These are phyloP conservation scores for Fusarium sulawesiense DNA, from an alignment of 2,329 filamentous ascomycete species.

Conservation along the genomic window DNA sequence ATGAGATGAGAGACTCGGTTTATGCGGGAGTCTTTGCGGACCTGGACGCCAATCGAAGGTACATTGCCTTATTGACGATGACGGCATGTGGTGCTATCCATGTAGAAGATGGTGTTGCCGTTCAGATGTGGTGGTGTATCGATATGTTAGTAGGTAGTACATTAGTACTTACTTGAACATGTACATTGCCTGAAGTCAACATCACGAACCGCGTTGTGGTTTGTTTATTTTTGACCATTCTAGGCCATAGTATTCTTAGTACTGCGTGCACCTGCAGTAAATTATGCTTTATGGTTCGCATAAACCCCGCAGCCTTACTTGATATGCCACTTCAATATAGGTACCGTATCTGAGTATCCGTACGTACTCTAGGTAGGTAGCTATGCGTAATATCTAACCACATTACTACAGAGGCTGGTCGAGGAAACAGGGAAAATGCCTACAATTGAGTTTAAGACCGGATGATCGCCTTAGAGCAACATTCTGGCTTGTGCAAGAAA, in stretches of 20 bases:
- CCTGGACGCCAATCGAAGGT: neutral
- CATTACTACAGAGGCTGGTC: constrained; percentile 13
- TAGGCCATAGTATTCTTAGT: neutral
- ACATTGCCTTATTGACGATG: constrained; percentile 15
- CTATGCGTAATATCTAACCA: constrained; percentile 8
- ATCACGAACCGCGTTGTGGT: constrained; percentile 21
- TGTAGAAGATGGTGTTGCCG: constrained; percentile 1
- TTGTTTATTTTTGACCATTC: constrained; percentile 24
- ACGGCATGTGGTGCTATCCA: constrained; percentile 25
- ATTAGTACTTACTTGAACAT: neutral
- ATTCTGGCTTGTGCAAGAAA: constrained; percentile 7
- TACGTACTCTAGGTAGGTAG: neutral
- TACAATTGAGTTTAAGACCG: constrained; percentile 7
- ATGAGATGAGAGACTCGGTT: constrained; percentile 36
- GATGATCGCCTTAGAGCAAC: neutral
- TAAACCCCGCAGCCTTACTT: constrained; percentile 24
- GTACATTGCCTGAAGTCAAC: constrained; percentile 20
- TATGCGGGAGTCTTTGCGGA: constrained; percentile 32
- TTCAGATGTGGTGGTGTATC: neutral
- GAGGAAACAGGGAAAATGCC: constrained; percentile 20
- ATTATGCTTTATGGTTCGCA: constrained; percentile 21
- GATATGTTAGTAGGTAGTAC: neutral
- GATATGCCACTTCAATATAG: constrained; percentile 6
- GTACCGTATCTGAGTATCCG: too few relatives aligned
- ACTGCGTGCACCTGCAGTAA: constrained; percentile 21